These are phyloP conservation scores for Saitozyma podzolica DNA, from an alignment of 768 basidiomycete genomes.

Conservation along the genomic window DNA sequence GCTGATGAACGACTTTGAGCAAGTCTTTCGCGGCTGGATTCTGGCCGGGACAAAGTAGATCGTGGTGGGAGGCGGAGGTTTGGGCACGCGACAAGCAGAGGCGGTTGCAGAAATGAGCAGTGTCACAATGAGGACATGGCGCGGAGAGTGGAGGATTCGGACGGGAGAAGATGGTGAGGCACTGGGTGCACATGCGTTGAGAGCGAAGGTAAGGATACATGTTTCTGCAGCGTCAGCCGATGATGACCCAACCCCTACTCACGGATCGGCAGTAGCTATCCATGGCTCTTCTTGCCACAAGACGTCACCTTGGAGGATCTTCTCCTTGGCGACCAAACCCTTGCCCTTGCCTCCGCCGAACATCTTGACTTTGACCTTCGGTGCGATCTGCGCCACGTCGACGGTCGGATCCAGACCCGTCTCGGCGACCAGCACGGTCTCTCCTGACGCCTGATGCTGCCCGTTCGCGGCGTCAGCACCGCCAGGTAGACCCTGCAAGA, in stretches of 20 bases:
- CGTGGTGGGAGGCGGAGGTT: conserved; percentile 59
- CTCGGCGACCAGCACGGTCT: conserved; percentile 57
- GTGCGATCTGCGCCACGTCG: conserved; percentile 65
- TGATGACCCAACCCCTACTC: conserved; percentile 11
- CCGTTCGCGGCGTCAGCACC: conserved; percentile 22
- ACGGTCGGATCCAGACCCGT: conserved; percentile 65
- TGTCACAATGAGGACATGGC: conserved; percentile 60
- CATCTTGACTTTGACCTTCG: conserved; percentile 66
- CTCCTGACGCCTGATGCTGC: conserved; percentile 3
- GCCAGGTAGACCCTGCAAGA: conserved; percentile 62
- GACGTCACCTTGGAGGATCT: conserved; percentile 69
- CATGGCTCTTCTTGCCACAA: conserved; percentile 73
- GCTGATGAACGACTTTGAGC: conserved; percentile 62
- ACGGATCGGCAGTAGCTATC: conserved; percentile 41
- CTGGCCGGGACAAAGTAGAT: conserved; percentile 70
- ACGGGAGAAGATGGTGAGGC: conserved; percentile 65
- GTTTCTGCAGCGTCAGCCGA: conserved; percentile 59
- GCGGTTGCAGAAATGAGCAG: conserved; percentile 74
- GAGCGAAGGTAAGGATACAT: conserved; percentile 67
- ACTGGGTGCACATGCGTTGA: conserved; percentile 68
- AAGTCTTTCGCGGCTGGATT: conserved; percentile 70
- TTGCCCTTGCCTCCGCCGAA: conserved; percentile 76
- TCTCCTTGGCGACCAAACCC: conserved; percentile 71
- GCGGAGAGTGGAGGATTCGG: conserved; percentile 56
- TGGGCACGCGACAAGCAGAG: conserved; percentile 68